A percentile compares a stretch with the other conserved stretches of the same genome.
Conservation (phyloP, 169 alveolate species). For the Plasmodium yoelii region DNA sequence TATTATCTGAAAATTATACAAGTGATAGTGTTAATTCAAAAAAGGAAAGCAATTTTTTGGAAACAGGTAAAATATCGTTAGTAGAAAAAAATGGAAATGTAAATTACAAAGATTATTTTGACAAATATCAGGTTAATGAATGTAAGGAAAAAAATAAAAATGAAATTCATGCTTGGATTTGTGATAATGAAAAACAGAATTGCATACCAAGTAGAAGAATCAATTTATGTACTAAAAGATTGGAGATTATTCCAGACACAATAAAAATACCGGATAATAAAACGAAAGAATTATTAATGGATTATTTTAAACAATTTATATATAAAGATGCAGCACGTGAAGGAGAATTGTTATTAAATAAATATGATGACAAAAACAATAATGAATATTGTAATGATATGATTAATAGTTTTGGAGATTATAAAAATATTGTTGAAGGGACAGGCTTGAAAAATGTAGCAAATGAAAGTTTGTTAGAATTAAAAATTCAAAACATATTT, state of each 20-base stretch:
- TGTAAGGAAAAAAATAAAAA: not conserved
- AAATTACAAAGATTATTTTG: not conserved
- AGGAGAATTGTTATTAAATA: not conserved
- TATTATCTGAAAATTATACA: not conserved
- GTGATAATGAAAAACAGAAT: not conserved
- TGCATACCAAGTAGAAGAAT: not conserved
- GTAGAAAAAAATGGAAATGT: no score
- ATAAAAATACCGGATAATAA: not conserved
- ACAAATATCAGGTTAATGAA: not conserved
- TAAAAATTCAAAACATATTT: not conserved
- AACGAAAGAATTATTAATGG: not conserved
- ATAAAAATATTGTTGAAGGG: slow-evolving; percentile 1
- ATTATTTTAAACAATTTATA: not conserved
- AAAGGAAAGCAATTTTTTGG: no score
- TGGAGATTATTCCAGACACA: not conserved
- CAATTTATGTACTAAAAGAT: not conserved
- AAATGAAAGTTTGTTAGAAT: not conserved
- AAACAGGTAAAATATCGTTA: no score
- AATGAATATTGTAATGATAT: not conserved
- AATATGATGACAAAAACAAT: not conserved
- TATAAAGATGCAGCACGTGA: not conserved
- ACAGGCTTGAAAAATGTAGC: not conserved
- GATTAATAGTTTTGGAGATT: not conserved
- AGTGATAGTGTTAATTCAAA: not conserved
- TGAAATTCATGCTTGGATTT: not conserved